These are phyloP conservation scores for Cryptosporidium felis DNA, from an alignment of 169 alveolate species.

Conservation along the genomic window DNA sequence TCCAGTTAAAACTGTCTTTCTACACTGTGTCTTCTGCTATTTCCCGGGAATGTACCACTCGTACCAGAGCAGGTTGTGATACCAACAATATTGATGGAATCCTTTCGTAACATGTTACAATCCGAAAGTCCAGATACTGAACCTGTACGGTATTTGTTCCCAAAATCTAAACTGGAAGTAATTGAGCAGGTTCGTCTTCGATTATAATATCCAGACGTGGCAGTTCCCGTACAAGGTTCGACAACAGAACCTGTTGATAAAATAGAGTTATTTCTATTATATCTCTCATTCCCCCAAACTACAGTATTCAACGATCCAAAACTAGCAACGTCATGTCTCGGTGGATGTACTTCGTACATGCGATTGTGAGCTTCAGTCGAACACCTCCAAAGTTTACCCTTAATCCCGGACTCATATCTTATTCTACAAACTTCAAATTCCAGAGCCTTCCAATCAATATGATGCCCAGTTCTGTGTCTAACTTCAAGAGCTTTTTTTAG, in stretches of 20 bases:
- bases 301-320: slow-evolving; percentile 24
- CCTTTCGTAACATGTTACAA: slow-evolving; percentile 47
- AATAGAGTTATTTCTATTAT: slow-evolving; percentile 44
- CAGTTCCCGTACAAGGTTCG: slow-evolving; percentile 34
- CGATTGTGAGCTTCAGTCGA: slow-evolving; percentile 63
- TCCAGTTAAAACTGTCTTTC: slow-evolving; percentile 24
- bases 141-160: slow-evolving; percentile 8
- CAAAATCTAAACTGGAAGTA: slow-evolving; percentile 31
- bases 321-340: slow-evolving; percentile 26
- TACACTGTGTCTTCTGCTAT: slow-evolving; percentile 57
- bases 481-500: slow-evolving; percentile 62
- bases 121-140: slow-evolving; percentile 56
- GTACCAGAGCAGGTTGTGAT: slow-evolving; percentile 67
- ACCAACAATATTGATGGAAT: slow-evolving; percentile 58
- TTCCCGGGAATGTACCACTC: slow-evolving; percentile 69
- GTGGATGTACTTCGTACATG: slow-evolving; percentile 66
- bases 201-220: slow-evolving; percentile 20
- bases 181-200: slow-evolving; percentile 35
- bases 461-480: slow-evolving; percentile 61
- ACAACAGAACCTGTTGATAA: slow-evolving; percentile 56
- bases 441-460: slow-evolving; percentile 69
- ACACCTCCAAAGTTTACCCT: slow-evolving; percentile 67
- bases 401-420: slow-evolving; percentile 61
- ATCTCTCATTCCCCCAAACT: slow-evolving; percentile 17
- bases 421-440: slow-evolving; percentile 67